A percentile compares a stretch with the other conserved stretches of the same genome.
phyloP scores from a whole-genome alignment of 2,329 filamentous ascomycete species.

The Coniochaeta pulveracea region DNA sequence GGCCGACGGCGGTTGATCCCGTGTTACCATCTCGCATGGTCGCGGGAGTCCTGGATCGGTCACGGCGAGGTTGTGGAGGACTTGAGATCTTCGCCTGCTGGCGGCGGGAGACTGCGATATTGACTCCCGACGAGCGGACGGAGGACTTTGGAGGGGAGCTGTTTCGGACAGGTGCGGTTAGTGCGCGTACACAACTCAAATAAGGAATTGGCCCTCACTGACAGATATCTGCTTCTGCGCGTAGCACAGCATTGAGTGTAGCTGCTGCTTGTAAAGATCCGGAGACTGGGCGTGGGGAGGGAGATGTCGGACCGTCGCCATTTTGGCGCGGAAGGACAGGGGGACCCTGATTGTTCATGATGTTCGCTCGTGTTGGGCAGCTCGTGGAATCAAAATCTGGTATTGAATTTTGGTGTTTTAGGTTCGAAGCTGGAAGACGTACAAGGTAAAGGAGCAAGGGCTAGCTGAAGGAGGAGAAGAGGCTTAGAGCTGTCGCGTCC shows the following conservation, averaged over 20 bases:
- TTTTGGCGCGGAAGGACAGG: conserved; percentile 17
- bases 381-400: too few relatives aligned
- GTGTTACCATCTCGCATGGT: conserved; percentile 56
- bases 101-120: conserved; percentile 34
- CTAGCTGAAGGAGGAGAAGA: too few relatives aligned
- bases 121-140: conserved; percentile 30
- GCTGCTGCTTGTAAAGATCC: conserved; percentile 70
- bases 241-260: conserved; percentile 65
- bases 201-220: conserved; percentile 17
- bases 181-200: conserved; percentile 1
- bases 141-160: conserved; percentile 43
- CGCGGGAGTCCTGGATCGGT: conserved; percentile 59
- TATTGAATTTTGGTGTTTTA: too few relatives aligned
- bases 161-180: conserved; percentile 5
- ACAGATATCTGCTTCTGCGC: conserved; percentile 46
- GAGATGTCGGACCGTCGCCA: conserved; percentile 39
- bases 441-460: too few relatives aligned
- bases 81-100: conserved; percentile 53
- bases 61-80: conserved; percentile 62
- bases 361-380: too few relatives aligned
- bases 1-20: conserved; percentile 31
- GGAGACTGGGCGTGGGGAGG: conserved; percentile 53
- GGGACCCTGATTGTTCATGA: too few relatives aligned
- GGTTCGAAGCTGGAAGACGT: too few relatives aligned
- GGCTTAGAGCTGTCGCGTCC: too few relatives aligned